A percentile compares a stretch with the other conserved stretches of the same genome.
phyloP scores from a whole-genome alignment of 768 basidiomycete species.

The Tephrocybe rancida region DNA sequence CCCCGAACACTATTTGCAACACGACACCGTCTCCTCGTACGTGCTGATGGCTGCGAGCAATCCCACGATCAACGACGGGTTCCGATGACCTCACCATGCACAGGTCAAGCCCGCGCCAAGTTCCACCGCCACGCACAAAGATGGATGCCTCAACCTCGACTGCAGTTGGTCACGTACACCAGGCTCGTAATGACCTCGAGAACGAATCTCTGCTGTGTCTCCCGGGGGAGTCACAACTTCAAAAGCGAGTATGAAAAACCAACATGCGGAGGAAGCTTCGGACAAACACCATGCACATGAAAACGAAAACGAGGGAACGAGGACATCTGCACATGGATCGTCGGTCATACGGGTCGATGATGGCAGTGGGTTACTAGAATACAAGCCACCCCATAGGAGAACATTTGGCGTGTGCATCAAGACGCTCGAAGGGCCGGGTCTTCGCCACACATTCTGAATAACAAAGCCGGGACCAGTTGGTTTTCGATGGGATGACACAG shows the following conservation, averaged over 20 bases:
- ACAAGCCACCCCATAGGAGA: slow-evolving; percentile 20
- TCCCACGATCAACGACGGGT: slow-evolving; percentile 12
- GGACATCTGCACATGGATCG: slow-evolving; percentile 10
- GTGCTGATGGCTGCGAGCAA: slow-evolving; percentile 29
- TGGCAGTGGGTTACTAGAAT: slow-evolving; percentile 3
- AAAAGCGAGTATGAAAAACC: slow-evolving; percentile 22
- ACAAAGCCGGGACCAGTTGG: slow-evolving; percentile 21
- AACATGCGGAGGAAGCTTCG: slow-evolving; percentile 24
- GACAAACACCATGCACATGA: background rate
- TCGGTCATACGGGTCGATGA: slow-evolving; percentile 5
- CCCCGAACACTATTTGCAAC: slow-evolving; percentile 19
- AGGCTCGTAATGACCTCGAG: slow-evolving; percentile 42
- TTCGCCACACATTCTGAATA: slow-evolving; percentile 20
- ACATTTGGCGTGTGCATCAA: slow-evolving; percentile 3
- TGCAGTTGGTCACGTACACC: slow-evolving; percentile 16
- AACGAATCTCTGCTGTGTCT: slow-evolving; percentile 58
- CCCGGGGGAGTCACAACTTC: slow-evolving; percentile 47
- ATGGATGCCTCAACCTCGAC: slow-evolving; percentile 3
- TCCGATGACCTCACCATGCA: slow-evolving; percentile 21
- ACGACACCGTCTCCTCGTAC: slow-evolving; percentile 31
- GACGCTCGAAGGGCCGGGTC: slow-evolving; percentile 20
- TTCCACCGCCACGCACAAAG: slow-evolving; percentile 9
- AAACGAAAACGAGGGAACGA: slow-evolving; percentile 7
- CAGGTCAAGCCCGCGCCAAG: slow-evolving; percentile 19
- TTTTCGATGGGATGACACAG: slow-evolving; percentile 28